Evolutionary conservation across 2,329 filamentous ascomycete species (phyloP).

Genomic region (Aplosporella prunicola): DNA sequence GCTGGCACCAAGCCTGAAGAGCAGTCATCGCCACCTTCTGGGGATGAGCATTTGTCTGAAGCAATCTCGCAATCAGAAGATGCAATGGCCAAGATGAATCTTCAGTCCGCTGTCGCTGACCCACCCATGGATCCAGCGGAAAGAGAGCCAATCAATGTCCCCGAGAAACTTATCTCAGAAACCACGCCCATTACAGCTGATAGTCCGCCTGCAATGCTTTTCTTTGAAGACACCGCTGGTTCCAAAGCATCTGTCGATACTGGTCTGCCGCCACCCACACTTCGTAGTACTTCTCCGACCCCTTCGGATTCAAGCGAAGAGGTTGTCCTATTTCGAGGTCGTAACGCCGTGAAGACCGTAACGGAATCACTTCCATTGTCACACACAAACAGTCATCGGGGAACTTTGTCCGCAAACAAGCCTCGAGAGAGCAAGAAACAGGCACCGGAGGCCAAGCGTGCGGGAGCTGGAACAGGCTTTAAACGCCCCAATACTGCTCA

Average conservation of each 20-base stretch:
- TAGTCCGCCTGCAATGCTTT: not conserved
- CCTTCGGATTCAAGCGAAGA: slow-evolving; percentile 60
- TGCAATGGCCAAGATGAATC: slow-evolving; percentile 23
- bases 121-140: not conserved
- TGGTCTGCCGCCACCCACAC: slow-evolving; percentile 12
- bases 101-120: slow-evolving; percentile 1
- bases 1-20: slow-evolving; percentile 18
- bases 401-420: not conserved
- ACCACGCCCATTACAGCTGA: no score
- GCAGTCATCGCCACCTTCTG: slow-evolving; percentile 24
- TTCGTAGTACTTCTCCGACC: slow-evolving; percentile 33
- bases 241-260: not conserved
- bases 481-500: no score
- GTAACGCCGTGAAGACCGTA: slow-evolving; percentile 11
- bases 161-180: no score
- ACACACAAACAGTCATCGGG: not conserved
- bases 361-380: slow-evolving; percentile 2
- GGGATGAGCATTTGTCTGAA: slow-evolving; percentile 9
- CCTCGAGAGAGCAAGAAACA: no score
- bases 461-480: no score
- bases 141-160: no score
- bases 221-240: slow-evolving; percentile 8
- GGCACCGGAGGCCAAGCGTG: no score
- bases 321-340: slow-evolving; percentile 43
- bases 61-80: slow-evolving; percentile 13